Percentiles rank a stretch among this genome's conserved stretches.
Evolutionary conservation across 495 filamentous ascomycete genomes (phyloP).

Genomic region (Tuber microsphaerosporum): DNA sequence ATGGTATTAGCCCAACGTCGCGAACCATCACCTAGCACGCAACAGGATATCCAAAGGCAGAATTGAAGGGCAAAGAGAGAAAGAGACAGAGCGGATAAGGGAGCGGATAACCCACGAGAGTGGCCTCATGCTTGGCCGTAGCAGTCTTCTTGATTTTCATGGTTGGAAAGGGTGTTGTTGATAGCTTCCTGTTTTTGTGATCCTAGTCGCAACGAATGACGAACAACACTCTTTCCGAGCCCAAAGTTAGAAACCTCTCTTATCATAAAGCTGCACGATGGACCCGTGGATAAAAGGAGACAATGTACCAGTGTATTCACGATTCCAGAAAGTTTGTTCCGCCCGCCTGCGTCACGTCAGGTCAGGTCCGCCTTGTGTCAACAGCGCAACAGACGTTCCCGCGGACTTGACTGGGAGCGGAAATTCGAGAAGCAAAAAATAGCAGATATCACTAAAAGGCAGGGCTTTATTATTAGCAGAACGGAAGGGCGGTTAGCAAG

Average conservation of each 20-base stretch:
- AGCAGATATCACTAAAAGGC: conserved; percentile 26
- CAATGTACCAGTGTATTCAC: background rate
- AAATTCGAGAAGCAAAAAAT: conserved; percentile 24
- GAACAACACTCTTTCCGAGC: conserved; percentile 2
- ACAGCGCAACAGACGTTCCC: conserved; percentile 26
- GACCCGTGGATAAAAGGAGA: background rate
- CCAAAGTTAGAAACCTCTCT: background rate
- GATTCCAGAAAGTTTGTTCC: conserved; percentile 24
- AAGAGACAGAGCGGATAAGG: background rate
- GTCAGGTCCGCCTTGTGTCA: conserved; percentile 34
- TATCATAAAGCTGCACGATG: background rate
- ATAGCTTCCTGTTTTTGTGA: background rate
- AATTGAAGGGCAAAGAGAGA: background rate
- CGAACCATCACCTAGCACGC: conserved; percentile 25
- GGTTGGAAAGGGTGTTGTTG: conserved; percentile 48
- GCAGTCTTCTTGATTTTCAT: conserved; percentile 96
- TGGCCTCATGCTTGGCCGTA: conserved; percentile 85
- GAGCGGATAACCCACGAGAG: conserved; percentile 60
- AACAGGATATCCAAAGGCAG: background rate
- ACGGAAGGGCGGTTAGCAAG: conserved; percentile 23
- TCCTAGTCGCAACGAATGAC: background rate
- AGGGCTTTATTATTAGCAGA: conserved; percentile 31
- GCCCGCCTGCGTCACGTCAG: conserved; percentile 39
- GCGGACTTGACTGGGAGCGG: conserved; percentile 21
- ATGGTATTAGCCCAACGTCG: conserved; percentile 41